phyloP scores from a whole-genome alignment of 2,329 filamentous ascomycete genomes.

The Alternaria infectoria region DNA sequence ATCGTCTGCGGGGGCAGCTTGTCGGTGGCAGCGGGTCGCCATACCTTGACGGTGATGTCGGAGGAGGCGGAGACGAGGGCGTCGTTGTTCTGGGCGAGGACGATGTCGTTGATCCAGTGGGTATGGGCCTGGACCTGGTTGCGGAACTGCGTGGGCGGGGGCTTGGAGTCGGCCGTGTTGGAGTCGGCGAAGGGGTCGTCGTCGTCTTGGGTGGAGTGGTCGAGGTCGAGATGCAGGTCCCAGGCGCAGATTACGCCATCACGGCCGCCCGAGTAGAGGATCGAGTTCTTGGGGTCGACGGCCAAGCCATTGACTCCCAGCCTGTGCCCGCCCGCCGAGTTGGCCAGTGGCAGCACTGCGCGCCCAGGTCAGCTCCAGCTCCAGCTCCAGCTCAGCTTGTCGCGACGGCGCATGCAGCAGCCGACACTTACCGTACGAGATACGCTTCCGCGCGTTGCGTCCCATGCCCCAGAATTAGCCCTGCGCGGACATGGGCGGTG shows the following conservation, averaged over 20 bases:
- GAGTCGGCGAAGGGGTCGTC: slow-evolving; percentile 50
- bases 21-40: slow-evolving; percentile 75
- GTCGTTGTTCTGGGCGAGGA: slow-evolving; percentile 76
- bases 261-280: slow-evolving; percentile 93
- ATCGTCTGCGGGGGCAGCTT: slow-evolving; percentile 76
- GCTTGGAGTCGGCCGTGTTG: slow-evolving; percentile 40
- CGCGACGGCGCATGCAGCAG: slow-evolving; percentile 1
- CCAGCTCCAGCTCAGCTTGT: background rate
- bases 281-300: slow-evolving; percentile 80
- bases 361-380: slow-evolving; percentile 18
- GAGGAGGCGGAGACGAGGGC: slow-evolving; percentile 89
- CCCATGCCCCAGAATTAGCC: slow-evolving; percentile 50
- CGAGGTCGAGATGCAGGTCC: slow-evolving; percentile 78
- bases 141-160: slow-evolving; percentile 61
- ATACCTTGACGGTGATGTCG: slow-evolving; percentile 91
- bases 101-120: slow-evolving; percentile 95
- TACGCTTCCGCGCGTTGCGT: slow-evolving; percentile 60
- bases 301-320: slow-evolving; percentile 94
- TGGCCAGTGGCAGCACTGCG: slow-evolving; percentile 73
- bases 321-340: slow-evolving; percentile 82
- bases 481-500: slow-evolving; percentile 22
- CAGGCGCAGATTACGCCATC: slow-evolving; percentile 96
- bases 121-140: slow-evolving; percentile 81
- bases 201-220: slow-evolving; percentile 42
- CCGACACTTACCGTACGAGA: slow-evolving; percentile 57